These are phyloP conservation scores for Glarea lozoyensis DNA, from an alignment of 495 filamentous ascomycete species.

Conservation along the genomic window DNA sequence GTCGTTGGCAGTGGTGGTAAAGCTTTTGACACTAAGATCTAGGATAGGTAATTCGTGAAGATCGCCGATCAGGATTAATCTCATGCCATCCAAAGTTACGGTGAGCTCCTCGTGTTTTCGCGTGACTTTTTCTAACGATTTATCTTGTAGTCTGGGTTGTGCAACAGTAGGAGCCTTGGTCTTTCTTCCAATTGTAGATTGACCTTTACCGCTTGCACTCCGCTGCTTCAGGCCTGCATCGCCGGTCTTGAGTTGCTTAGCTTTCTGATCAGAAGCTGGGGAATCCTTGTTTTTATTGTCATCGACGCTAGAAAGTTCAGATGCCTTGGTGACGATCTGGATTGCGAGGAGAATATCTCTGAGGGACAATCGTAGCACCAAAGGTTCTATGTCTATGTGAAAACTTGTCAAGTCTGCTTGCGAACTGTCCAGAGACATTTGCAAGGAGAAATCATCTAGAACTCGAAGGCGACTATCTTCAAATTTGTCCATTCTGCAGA, in stretches of 20 bases:
- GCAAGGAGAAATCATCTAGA: conserved; percentile 88
- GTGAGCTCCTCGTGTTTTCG: conserved; percentile 70
- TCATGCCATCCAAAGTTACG: conserved; percentile 75
- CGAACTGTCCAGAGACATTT: conserved; percentile 79
- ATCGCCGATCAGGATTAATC: conserved; percentile 90
- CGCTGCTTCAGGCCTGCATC: conserved; percentile 42
- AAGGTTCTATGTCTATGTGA: conserved; percentile 77
- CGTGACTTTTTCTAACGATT: conserved; percentile 19
- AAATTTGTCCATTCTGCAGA: conserved; percentile 95
- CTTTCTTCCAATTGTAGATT: conserved; percentile 47
- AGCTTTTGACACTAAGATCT: conserved; percentile 88
- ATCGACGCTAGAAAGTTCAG: conserved; percentile 65
- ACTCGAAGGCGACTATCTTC: conserved; percentile 73
- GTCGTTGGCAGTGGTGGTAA: conserved; percentile 72
- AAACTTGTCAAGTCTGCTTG: conserved; percentile 66
- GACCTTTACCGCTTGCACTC: conserved; percentile 54
- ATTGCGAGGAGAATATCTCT: conserved; percentile 90
- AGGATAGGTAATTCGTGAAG: conserved; percentile 89
- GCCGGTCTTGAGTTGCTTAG: conserved; percentile 54
- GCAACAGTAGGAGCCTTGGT: conserved; percentile 12
- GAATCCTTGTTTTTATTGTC: conserved; percentile 28
- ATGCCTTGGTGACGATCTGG: conserved; percentile 88
- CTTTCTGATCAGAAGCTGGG: conserved; percentile 39
- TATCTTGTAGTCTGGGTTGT: neutral
- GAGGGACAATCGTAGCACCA: conserved; percentile 86